Evolutionary conservation across 2,329 filamentous ascomycete genomes (phyloP), one percentile per base, ranked within the genome.

Genomic region (Aspergillus hiratsukae): DNA sequence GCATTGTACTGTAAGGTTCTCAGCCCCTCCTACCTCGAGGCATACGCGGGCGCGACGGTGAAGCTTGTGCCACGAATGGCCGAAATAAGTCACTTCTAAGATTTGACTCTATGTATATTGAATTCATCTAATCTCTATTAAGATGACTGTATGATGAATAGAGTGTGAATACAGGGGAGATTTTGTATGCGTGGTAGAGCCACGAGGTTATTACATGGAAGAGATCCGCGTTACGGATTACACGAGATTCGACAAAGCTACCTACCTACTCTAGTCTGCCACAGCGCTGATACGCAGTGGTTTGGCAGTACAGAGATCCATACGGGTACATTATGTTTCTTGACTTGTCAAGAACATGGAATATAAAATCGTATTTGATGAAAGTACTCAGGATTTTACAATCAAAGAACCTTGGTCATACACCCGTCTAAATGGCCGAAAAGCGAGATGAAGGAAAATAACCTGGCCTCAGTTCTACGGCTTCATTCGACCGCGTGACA

Each of bases 401-500:
- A 17, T 35, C 11, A 35, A 5, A 17, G 31, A 17, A 35, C 2
- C 23, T 23, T 23, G 3, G 31, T 35, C 31, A 17, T 7, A 35
- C 14, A 10, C 28, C 28, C 9, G 10, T 29, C 28, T 7, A 37
- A 37, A 17, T 3, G 14, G 31, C 31, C 31, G 14, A 7, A 17
- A 17, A 37, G 31, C 31, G 31, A 37, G 14, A 17, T 27, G 5
- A 6, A 37, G 31, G 28, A 28, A 25, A 21, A 25, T 19, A 17
- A 17, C 7, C 8, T n/a, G 8, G 23, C 23, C 3, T 57, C 46
- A 45, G 28, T 51, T 46, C n/a, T 51, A 53, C n/a, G 53, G 50
- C 57, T 57, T 49, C 40, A 55, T 53, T 52, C 54, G 29, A 29
- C 50, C 56, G 53, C 50, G 53, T 58, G 53, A 53, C 48, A 23